Percentiles rank a stretch among this genome's conserved stretches.
Conservation (phyloP, 495 filamentous ascomycete genomes). For the Xylaria intraflava region DNA sequence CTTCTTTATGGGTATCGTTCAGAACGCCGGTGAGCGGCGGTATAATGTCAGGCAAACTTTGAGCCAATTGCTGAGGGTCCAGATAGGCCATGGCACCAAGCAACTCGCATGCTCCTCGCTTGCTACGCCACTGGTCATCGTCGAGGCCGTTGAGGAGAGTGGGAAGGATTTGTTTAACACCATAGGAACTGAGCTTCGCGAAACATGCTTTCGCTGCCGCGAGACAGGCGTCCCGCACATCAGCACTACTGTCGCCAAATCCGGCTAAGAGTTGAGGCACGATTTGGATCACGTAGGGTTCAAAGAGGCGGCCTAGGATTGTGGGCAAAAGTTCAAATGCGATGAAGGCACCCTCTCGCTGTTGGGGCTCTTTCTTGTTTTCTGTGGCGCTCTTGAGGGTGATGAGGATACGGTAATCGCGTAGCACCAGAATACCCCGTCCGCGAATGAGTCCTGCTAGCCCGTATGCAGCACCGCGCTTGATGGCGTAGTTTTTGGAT, state of each 20-base stretch:
- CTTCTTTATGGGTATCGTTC: conserved; percentile 97
- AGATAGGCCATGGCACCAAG: conserved; percentile 97
- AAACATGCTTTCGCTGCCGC: conserved; percentile 94
- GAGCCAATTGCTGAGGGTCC: conserved; percentile 86
- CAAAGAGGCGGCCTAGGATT: conserved; percentile 80
- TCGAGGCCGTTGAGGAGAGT: conserved; percentile 89
- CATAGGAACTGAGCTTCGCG: conserved; percentile 84
- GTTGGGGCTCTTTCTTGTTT: conserved; percentile 84
- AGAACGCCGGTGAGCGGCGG: conserved; percentile 87
- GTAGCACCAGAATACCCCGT: conserved; percentile 71
- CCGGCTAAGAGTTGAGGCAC: conserved; percentile 82
- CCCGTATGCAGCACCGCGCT: conserved; percentile 91
- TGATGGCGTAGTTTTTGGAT: conserved; percentile 80
- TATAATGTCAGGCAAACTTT: conserved; percentile 91
- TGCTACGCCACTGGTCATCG: conserved; percentile 94
- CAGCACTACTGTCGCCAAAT: conserved; percentile 81
- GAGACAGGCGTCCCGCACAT: conserved; percentile 87
- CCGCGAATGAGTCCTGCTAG: conserved; percentile 85
- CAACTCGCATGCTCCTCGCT: conserved; percentile 94
- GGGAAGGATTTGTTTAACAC: conserved; percentile 89
- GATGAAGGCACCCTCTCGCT: conserved; percentile 81
- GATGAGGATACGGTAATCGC: conserved; percentile 79
- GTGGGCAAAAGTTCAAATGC: conserved; percentile 85
- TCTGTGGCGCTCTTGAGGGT: conserved; percentile 70
- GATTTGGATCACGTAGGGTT: conserved; percentile 93